Conservation (phyloP, 257 asterid species). For the Coffea canephora region DNA sequence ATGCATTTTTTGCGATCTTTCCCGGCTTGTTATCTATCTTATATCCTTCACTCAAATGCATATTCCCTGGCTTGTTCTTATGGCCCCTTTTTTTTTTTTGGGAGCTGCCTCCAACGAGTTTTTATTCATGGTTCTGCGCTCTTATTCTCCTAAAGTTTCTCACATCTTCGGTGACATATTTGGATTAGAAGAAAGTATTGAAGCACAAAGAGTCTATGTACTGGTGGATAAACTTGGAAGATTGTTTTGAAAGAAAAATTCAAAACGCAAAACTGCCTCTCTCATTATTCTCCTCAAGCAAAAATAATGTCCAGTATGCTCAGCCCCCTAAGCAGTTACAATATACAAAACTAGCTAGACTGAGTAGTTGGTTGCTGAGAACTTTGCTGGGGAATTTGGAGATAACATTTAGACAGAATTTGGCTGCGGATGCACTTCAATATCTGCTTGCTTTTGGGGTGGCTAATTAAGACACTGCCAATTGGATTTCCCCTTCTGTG, state of each 20-base stretch:
- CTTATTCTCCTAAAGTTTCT: neutral
- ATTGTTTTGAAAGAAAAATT: neutral
- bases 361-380: constrained; percentile 23
- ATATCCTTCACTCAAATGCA: neutral
- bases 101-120: too few relatives aligned
- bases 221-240: neutral
- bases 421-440: neutral
- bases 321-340: constrained; percentile 9
- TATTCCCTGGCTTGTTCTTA: neutral
- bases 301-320: constrained; percentile 2
- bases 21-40: neutral
- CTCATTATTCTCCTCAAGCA: constrained; percentile 46
- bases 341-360: neutral
- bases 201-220: neutral
- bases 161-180: neutral
- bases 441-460: neutral
- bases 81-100: neutral
- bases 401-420: constrained; percentile 15
- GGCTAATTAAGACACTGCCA: constrained; percentile 35
- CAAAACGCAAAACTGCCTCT: constrained; percentile 26
- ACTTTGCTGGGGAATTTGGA: constrained; percentile 37
- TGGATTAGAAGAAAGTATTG: neutral
- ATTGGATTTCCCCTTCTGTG: constrained; percentile 65
- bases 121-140: too few relatives aligned
- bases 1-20: neutral